These are phyloP conservation scores for Penicillium griseofulvum DNA, from an alignment of 2,329 filamentous ascomycete species.

Conservation along the genomic window DNA sequence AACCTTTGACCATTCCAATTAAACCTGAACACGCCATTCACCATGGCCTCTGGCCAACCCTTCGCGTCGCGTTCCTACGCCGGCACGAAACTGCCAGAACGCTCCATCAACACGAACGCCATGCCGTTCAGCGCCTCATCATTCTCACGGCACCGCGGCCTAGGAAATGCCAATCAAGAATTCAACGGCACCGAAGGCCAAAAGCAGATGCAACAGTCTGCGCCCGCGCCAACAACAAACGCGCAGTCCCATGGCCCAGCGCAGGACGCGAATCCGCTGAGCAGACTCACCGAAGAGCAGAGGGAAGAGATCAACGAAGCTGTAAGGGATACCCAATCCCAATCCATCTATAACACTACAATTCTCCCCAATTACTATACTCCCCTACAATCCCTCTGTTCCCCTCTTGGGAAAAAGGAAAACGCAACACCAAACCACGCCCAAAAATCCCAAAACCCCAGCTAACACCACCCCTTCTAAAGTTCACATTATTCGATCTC, in stretches of 20 bases:
- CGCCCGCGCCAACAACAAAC: conserved; percentile 38
- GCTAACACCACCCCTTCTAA: neutral
- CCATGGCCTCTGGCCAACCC: conserved; percentile 54
- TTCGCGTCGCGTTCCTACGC: conserved; percentile 56
- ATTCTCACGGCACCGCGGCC: conserved; percentile 42
- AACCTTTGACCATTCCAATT: neutral
- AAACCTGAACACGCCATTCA: conserved; percentile 13
- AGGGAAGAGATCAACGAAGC: conserved; percentile 91
- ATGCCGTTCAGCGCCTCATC: conserved; percentile 44
- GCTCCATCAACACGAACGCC: conserved; percentile 43
- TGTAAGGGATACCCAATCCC: conserved; percentile 52
- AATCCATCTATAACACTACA: neutral
- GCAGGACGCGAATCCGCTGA: conserved; percentile 51
- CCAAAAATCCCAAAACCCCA: no score
- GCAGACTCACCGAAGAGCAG: conserved; percentile 76
- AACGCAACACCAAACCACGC: no score
- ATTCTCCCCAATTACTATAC: neutral
- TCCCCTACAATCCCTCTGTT: neutral
- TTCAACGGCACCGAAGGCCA: conserved; percentile 25
- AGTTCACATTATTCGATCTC: conserved; percentile 95
- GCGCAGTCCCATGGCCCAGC: conserved; percentile 43
- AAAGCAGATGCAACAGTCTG: conserved; percentile 30
- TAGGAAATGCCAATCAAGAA: conserved; percentile 29
- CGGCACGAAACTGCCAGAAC: conserved; percentile 54
- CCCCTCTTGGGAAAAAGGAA: no score